phyloP scores from a whole-genome alignment of 1,139 yeast genomes.

The Blastobotrys capitulatus region DNA sequence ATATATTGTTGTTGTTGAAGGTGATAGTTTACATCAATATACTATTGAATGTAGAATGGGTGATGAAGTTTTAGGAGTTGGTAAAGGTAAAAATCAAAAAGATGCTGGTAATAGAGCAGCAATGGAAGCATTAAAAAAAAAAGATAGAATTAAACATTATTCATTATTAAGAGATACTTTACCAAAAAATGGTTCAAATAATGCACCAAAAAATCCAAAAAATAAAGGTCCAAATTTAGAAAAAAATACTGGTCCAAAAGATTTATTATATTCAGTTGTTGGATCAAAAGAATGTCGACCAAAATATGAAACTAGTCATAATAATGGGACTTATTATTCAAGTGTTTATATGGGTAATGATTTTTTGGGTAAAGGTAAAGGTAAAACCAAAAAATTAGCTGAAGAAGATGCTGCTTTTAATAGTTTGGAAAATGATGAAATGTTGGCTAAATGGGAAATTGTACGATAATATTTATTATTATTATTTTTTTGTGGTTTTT shows the following conservation, averaged over 20 bases:
- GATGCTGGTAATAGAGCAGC: constrained; percentile 77
- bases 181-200: neutral
- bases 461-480: neutral
- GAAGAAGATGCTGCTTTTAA: constrained; percentile 21
- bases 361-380: constrained; percentile 19
- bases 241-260: constrained; percentile 38
- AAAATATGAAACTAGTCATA: constrained; percentile 37
- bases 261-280: constrained; percentile 68
- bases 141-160: constrained; percentile 56
- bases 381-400: constrained; percentile 20
- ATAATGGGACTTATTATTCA: constrained; percentile 11
- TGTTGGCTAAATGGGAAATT: constrained; percentile 9
- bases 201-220: neutral
- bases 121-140: constrained; percentile 58
- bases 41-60: constrained; percentile 64
- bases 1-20: constrained; percentile 54
- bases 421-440: constrained; percentile 16
- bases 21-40: constrained; percentile 44
- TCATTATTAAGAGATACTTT: constrained; percentile 26
- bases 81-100: constrained; percentile 51
- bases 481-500: neutral
- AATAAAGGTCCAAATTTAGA: neutral
- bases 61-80: constrained; percentile 48
- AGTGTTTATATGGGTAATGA: constrained; percentile 16
- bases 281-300: constrained; percentile 73